phyloP scores from a whole-genome alignment of 208 protist species.

The Balamuthia mandrillaris region DNA sequence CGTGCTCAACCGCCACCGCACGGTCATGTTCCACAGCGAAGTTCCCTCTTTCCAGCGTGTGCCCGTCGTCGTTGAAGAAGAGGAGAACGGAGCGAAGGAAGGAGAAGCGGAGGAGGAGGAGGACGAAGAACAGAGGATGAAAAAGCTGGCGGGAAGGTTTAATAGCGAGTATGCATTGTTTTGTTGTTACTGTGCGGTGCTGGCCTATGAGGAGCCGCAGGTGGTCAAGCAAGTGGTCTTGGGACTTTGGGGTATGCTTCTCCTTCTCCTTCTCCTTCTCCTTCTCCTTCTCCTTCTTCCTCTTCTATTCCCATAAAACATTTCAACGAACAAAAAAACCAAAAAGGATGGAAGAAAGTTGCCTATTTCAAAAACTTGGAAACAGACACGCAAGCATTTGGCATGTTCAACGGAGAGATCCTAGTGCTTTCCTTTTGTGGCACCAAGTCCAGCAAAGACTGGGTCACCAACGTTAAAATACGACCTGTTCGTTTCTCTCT shows the following conservation, averaged over 20 bases:
- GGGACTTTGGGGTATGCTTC: background rate
- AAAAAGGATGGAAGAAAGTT: background rate
- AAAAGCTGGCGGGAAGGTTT: background rate
- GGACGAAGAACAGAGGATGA: background rate
- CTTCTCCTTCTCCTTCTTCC: background rate
- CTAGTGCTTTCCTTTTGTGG: conserved; percentile 21
- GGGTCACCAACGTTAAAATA: background rate
- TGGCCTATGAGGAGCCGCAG: background rate
- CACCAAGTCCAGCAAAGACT: conserved; percentile 1
- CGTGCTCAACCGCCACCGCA: too few species aligned
- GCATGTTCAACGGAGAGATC: background rate
- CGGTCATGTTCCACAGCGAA: too few species aligned
- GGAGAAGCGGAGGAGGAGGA: background rate
- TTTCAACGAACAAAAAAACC: too few species aligned
- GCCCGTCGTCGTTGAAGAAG: too few species aligned
- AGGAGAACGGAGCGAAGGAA: too few species aligned
- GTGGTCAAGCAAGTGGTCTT: background rate
- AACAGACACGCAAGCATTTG: background rate
- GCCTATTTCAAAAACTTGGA: background rate
- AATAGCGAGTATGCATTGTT: background rate
- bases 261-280: background rate
- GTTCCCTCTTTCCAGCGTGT: too few species aligned
- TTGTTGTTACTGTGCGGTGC: background rate
- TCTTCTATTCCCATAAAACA: background rate
- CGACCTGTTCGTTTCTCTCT: too few species aligned